A percentile compares a stretch with the other conserved stretches of the same genome.
These are phyloP conservation scores for Capsicum baccatum DNA, from an alignment of 257 asterid genomes.

Conservation along the genomic window DNA sequence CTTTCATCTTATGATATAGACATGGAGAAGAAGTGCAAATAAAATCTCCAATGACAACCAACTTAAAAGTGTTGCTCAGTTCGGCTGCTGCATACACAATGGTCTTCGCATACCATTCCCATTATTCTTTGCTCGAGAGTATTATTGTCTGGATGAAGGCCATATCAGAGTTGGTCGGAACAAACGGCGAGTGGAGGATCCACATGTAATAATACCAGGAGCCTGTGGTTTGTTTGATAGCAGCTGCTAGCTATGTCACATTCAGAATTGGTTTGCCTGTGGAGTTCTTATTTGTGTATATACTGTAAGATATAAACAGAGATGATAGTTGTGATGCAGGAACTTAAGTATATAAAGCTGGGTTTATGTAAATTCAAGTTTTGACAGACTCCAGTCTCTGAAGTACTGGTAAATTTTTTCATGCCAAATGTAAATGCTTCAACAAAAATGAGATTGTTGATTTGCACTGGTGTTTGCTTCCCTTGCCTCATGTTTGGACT, in stretches of 20 bases:
- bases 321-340: slow-evolving; percentile 42
- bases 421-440: slow-evolving; percentile 20
- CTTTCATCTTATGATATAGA: slow-evolving; percentile 65
- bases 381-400: slow-evolving; percentile 33
- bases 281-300: slow-evolving; percentile 47
- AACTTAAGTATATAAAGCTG: slow-evolving; percentile 41
- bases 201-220: slow-evolving; percentile 25
- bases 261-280: slow-evolving; percentile 32
- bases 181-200: slow-evolving; percentile 36
- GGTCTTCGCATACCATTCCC: not conserved
- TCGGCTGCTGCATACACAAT: slow-evolving; percentile 29
- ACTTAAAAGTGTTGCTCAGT: slow-evolving; percentile 46
- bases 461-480: not conserved
- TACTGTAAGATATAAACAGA: slow-evolving; percentile 46
- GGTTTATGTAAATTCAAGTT: slow-evolving; percentile 53
- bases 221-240: slow-evolving; percentile 38
- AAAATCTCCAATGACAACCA: slow-evolving; percentile 44
- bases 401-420: not conserved
- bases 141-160: not conserved
- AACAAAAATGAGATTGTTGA: not conserved
- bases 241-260: slow-evolving; percentile 41
- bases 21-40: slow-evolving; percentile 45
- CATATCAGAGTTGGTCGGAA: not conserved
- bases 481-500: not conserved
- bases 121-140: not conserved